A percentile compares a stretch with the other conserved stretches of the same genome.
phyloP scores from a whole-genome alignment of 1,284 basidiomycete species.

The Coniferiporia weirii region DNA sequence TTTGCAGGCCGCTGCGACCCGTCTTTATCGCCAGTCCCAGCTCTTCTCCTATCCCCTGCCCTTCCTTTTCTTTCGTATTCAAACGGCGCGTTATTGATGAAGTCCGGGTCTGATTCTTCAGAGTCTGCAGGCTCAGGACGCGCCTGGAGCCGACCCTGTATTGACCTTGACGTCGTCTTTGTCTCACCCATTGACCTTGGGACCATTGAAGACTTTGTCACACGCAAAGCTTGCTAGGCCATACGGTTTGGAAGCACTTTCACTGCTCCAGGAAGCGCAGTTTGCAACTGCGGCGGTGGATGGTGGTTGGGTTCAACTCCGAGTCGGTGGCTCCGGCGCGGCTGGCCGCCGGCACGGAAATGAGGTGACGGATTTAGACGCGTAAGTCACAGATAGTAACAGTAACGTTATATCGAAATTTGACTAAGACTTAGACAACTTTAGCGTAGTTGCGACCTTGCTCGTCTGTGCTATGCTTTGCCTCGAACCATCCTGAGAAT shows the following conservation, averaged over 20 bases:
- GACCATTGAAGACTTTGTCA: neutral
- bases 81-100: slow-evolving; percentile 20
- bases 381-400: neutral
- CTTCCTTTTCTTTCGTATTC: slow-evolving; percentile 18
- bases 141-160: neutral
- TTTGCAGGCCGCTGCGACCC: neutral
- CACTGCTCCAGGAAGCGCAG: neutral
- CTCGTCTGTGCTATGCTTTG: neutral
- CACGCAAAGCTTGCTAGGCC: neutral
- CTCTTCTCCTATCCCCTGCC: neutral
- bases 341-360: neutral
- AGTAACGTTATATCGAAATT: neutral
- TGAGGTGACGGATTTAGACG: neutral
- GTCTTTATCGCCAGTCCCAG: neutral
- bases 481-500: neutral
- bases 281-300: neutral
- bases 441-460: neutral
- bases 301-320: neutral
- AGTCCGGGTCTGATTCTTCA: slow-evolving; percentile 22
- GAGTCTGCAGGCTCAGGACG: slow-evolving; percentile 9
- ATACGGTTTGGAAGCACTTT: neutral
- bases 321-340: no score
- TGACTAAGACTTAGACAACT: neutral
- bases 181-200: slow-evolving; percentile 8
- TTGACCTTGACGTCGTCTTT: neutral